These are phyloP conservation scores for Aureobasidium sp. DNA, from an alignment of 2,329 filamentous ascomycete genomes.

Conservation along the genomic window DNA sequence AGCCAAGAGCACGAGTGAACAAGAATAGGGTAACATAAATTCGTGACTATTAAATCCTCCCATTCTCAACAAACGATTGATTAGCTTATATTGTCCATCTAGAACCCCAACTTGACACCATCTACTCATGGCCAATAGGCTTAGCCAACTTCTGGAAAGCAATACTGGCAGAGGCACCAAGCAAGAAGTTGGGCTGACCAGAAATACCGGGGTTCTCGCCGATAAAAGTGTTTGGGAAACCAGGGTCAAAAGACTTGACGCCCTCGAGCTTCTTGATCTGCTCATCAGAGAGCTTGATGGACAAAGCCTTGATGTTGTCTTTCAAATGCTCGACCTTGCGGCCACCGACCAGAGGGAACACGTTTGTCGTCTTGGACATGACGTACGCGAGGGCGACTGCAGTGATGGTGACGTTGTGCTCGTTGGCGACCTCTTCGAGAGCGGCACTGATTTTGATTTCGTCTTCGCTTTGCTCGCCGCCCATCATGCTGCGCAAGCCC, in stretches of 20 bases:
- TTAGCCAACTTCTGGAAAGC: slow-evolving; percentile 24
- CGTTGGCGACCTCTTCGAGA: slow-evolving; percentile 53
- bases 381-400: slow-evolving; percentile 46
- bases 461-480: slow-evolving; percentile 38
- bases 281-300: slow-evolving; percentile 47
- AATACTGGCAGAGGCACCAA: slow-evolving; percentile 26
- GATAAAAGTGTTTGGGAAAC: slow-evolving; percentile 54
- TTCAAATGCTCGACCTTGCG: slow-evolving; percentile 64
- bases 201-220: slow-evolving; percentile 23
- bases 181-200: slow-evolving; percentile 23
- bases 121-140: slow-evolving; percentile 30
- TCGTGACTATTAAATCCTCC: too few relatives aligned
- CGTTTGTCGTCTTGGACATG: slow-evolving; percentile 45
- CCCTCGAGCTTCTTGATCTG: slow-evolving; percentile 59
- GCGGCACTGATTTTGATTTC: slow-evolving; percentile 48
- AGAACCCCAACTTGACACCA: too few relatives aligned
- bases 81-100: too few relatives aligned
- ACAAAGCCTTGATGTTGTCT: slow-evolving; percentile 59
- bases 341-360: slow-evolving; percentile 68
- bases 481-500: slow-evolving; percentile 29
- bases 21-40: too few relatives aligned
- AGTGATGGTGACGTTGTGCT: slow-evolving; percentile 52
- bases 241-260: slow-evolving; percentile 51
- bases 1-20: too few relatives aligned
- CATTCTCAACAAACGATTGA: too few relatives aligned